Evolutionary conservation across 2,329 filamentous ascomycete genomes (phyloP).

Genomic region (Grosmannia clavigera): DNA sequence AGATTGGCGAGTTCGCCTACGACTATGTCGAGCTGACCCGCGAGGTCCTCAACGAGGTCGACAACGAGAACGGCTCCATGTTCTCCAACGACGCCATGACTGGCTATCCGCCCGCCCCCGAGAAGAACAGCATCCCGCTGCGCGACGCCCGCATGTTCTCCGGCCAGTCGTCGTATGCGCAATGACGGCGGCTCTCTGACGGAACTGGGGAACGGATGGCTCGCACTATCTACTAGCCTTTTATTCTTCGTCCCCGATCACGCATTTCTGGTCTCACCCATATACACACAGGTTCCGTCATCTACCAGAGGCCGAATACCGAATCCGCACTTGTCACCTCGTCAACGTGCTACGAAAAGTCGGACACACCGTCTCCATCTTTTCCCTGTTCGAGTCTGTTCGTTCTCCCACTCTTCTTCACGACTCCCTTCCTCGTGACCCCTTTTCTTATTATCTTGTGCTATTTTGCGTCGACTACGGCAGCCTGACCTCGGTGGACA

Average conservation of each 20-base stretch:
- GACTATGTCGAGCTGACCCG: conserved; percentile 77
- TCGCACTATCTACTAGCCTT: not conserved
- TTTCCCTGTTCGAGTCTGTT: not conserved
- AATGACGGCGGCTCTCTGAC: conserved; percentile 13
- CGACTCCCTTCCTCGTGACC: not conserved
- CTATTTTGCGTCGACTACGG: not conserved
- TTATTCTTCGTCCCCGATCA: not conserved
- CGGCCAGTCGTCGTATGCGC: conserved; percentile 13
- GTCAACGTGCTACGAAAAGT: too few species aligned
- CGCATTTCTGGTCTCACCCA: not conserved
- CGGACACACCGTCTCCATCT: too few species aligned
- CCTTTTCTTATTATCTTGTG: not conserved
- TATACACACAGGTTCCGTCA: not conserved
- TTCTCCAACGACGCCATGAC: conserved; percentile 18
- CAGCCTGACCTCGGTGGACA: not conserved
- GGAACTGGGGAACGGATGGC: not conserved
- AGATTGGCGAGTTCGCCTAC: conserved; percentile 92
- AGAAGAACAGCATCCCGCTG: conserved; percentile 37
- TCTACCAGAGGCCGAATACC: not conserved
- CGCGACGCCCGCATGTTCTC: conserved; percentile 31
- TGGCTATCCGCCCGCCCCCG: not conserved
- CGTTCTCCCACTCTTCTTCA: not conserved
- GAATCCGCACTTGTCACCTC: not conserved
- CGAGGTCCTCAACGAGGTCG: conserved; percentile 23
- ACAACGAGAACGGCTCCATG: conserved; percentile 10